Base-by-base conservation (phyloP, 306 rosid genomes). In the Arachis stenosperma region DNA sequence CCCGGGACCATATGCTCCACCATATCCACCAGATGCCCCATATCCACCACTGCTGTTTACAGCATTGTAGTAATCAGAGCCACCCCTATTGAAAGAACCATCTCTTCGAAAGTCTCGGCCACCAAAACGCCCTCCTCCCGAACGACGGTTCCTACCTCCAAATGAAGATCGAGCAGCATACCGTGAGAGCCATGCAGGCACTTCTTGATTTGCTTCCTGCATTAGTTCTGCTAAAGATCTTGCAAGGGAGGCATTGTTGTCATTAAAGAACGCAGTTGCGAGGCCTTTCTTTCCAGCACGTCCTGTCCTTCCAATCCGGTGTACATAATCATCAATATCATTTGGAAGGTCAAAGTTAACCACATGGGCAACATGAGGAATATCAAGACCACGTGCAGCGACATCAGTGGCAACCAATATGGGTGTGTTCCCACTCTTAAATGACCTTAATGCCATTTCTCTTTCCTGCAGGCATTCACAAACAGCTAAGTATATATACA, bases 401-500 rank as follows among this genome's bases (percentile, higher is more conserved):
- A 91, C 97, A 78, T 91, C 97, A 59, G 97, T 91, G 60, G 97
- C 97, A 50, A 91, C 97, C 91, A 91, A 82, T 58, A 91, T 91
- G 6, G 97, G 97, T 43, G 92, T 87, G 58, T 87, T 86, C 17
- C 97, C 97, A 74, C 93, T 91, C 81, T 88, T 87, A 77, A 91
- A 91, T 29, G 93, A 87, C 81, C 89, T 86, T 76, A 92, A 82
- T 55, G 97, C 96, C 2, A 56, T 74, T 75, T 92, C 96, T 71
- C 96, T 89, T 87, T 91, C 97, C 97, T 92, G 90, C 84, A 86
- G 46, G 56, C 39, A 61, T 56, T 52, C 65, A 67, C 81, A 61
- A 47, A 42, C n/a, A 65, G 61, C 37, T 51, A 61, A 61, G 37
- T 43, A 50, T 8, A 66, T 17, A 65, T 37, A 56, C 3, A 40